Percentiles rank a stretch among this genome's conserved stretches.
phyloP scores from a whole-genome alignment of 768 basidiomycete genomes.

The Rubroboletus satanas region DNA sequence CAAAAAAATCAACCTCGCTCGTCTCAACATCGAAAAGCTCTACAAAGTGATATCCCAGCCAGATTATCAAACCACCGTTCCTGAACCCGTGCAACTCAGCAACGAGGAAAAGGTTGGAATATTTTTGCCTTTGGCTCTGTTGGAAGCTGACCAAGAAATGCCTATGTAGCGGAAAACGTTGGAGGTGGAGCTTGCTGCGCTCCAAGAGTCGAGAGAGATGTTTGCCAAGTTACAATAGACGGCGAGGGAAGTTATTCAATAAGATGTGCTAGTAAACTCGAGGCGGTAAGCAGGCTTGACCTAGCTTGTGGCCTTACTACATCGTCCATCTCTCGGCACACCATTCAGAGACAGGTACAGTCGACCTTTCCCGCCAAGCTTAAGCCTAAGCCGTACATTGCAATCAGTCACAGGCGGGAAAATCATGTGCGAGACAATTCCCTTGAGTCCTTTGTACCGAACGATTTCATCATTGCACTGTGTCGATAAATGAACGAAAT shows the following conservation, averaged over 20 bases:
- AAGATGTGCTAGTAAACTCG: not conserved
- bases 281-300: not conserved
- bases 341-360: not conserved
- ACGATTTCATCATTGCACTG: no score
- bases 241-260: not conserved
- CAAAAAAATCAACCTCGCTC: conserved; percentile 80
- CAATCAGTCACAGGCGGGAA: no score
- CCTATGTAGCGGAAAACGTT: conserved; percentile 34
- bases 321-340: not conserved
- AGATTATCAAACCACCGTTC: conserved; percentile 79
- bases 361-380: no score
- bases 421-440: no score
- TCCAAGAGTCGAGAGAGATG: conserved; percentile 70
- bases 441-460: no score
- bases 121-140: not conserved
- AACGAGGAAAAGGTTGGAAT: conserved; percentile 76
- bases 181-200: conserved; percentile 74
- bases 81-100: conserved; percentile 63
- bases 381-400: no score
- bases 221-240: conserved; percentile 61
- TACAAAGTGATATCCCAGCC: conserved; percentile 65
- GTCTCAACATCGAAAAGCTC: conserved; percentile 71
- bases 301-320: not conserved
- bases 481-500: no score
- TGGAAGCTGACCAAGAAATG: not conserved